These are phyloP conservation scores for Penicillium expansum DNA, from an alignment of 2,329 filamentous ascomycete species.

Conservation along the genomic window DNA sequence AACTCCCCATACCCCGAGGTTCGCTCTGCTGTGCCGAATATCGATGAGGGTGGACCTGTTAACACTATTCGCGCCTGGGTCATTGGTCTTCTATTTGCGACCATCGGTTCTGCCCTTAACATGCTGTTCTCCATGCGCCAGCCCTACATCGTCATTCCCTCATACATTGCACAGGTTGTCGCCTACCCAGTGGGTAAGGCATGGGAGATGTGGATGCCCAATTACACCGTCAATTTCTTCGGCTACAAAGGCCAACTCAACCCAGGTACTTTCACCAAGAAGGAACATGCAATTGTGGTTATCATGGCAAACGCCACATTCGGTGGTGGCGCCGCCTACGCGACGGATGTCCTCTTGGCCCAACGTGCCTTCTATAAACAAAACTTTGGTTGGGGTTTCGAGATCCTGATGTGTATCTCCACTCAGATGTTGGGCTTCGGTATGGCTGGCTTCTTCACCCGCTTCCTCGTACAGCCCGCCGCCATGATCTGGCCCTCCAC, in stretches of 20 bases:
- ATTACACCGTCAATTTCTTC: conserved; percentile 36
- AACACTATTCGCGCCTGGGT: conserved; percentile 65
- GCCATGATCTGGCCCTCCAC: conserved; percentile 74
- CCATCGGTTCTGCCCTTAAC: conserved; percentile 61
- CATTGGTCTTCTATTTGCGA: conserved; percentile 61
- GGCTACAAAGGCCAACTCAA: conserved; percentile 42
- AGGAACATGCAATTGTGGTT: conserved; percentile 47
- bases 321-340: conserved; percentile 60
- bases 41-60: conserved; percentile 62
- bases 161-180: conserved; percentile 61
- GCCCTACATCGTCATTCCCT: conserved; percentile 59
- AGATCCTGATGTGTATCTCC: conserved; percentile 64
- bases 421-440: conserved; percentile 69
- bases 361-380: conserved; percentile 71
- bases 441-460: conserved; percentile 65
- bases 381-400: conserved; percentile 64
- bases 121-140: conserved; percentile 58
- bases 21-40: conserved; percentile 63
- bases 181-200: conserved; percentile 54
- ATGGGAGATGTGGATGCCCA: conserved; percentile 43
- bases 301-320: conserved; percentile 66
- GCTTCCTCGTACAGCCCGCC: conserved; percentile 56
- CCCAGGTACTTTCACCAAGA: conserved; percentile 48
- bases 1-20: conserved; percentile 68
- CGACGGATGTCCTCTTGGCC: conserved; percentile 70